Conservation (phyloP, 345 rosid species). For the Eucalyptus rudis region DNA sequence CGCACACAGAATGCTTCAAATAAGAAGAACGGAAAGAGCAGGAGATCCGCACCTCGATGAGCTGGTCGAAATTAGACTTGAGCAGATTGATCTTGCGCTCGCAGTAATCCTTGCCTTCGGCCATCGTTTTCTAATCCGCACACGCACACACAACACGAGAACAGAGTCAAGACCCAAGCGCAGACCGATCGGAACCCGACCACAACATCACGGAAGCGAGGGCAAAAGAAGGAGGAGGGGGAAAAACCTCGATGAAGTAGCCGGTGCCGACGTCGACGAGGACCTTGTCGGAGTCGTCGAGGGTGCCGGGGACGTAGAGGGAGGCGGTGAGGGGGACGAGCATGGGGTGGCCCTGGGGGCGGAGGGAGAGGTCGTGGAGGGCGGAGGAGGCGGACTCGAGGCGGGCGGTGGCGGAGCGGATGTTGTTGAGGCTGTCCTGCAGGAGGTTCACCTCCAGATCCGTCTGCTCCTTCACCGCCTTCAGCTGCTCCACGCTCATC, state of each 20-base stretch:
- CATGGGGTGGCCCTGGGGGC: constrained; percentile 75
- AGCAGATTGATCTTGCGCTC: constrained; percentile 88
- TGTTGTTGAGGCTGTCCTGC: constrained; percentile 93
- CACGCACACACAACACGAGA: background rate
- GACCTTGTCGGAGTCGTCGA: constrained; percentile 69
- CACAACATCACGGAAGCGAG: background rate
- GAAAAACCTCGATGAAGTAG: constrained; percentile 81
- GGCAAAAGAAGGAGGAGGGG: background rate
- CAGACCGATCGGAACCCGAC: background rate
- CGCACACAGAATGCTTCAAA: background rate
- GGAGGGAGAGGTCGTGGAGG: constrained; percentile 74
- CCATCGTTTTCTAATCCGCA: constrained; percentile 72
- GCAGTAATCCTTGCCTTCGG: constrained; percentile 83
- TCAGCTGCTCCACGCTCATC: constrained; percentile 79
- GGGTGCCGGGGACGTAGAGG: constrained; percentile 80
- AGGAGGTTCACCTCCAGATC: constrained; percentile 89
- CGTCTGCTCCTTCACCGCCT: constrained; percentile 76
- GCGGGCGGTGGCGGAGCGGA: constrained; percentile 83
- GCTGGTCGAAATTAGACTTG: constrained; percentile 92
- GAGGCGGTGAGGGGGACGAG: constrained; percentile 92
- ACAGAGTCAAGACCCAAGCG: background rate
- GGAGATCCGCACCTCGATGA: constrained; percentile 53
- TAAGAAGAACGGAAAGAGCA: background rate
- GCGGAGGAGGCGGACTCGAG: constrained; percentile 69
- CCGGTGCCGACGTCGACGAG: constrained; percentile 97